These are phyloP conservation scores for Aeschynomene evenia DNA, from an alignment of 306 rosid genomes.

Conservation along the genomic window DNA sequence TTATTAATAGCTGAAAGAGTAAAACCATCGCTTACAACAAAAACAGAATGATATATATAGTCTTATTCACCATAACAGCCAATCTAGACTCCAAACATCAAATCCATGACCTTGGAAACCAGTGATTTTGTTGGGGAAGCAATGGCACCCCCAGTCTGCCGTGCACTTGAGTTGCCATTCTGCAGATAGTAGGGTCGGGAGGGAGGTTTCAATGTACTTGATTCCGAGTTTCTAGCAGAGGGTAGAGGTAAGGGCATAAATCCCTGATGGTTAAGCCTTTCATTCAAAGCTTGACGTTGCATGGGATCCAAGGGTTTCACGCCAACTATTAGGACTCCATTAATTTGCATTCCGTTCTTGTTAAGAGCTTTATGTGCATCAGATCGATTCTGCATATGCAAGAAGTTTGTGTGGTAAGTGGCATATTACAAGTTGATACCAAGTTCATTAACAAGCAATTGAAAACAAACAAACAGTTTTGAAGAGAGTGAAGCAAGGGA, in stretches of 20 bases:
- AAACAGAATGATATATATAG: slow-evolving; percentile 7
- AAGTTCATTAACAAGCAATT: neutral
- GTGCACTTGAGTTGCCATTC: slow-evolving; percentile 55
- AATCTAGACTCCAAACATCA: slow-evolving; percentile 89
- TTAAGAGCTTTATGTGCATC: slow-evolving; percentile 90
- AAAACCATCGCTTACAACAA: slow-evolving; percentile 32
- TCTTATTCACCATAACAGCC: slow-evolving; percentile 30
- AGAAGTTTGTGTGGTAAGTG: slow-evolving; percentile 14
- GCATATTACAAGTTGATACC: neutral
- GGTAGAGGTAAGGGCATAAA: slow-evolving; percentile 74
- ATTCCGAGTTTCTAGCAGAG: slow-evolving; percentile 52
- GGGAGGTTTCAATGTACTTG: slow-evolving; percentile 46
- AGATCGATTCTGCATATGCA: slow-evolving; percentile 68
- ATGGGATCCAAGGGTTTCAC: slow-evolving; percentile 94
- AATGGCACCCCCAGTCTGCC: slow-evolving; percentile 77
- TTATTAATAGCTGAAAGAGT: slow-evolving; percentile 28
- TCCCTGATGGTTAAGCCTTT: slow-evolving; percentile 65
- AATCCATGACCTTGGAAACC: slow-evolving; percentile 84
- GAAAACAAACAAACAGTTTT: neutral
- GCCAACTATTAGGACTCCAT: slow-evolving; percentile 84
- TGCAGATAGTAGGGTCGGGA: slow-evolving; percentile 67
- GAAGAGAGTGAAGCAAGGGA: neutral
- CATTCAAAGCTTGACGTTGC: slow-evolving; percentile 79
- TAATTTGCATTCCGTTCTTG: slow-evolving; percentile 88
- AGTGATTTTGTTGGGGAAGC: slow-evolving; percentile 94